Evolutionary conservation across 495 filamentous ascomycete species (phyloP).

Genomic region (Xylaria acuta): DNA sequence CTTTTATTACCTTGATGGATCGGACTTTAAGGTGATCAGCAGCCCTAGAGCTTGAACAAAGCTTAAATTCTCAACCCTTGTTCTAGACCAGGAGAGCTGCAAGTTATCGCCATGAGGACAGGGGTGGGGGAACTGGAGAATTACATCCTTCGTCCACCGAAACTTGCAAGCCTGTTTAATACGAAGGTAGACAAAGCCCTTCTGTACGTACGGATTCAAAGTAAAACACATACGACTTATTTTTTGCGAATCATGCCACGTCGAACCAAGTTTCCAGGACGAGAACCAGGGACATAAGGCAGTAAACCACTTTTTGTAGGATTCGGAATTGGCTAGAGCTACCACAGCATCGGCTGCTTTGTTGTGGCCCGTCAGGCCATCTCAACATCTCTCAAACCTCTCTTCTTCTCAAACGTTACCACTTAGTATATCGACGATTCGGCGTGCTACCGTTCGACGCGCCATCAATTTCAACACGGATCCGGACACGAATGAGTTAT

Average conservation of each 20-base stretch:
- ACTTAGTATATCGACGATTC: background rate
- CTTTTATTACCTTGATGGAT: background rate
- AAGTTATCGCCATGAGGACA: background rate
- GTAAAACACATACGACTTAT: background rate
- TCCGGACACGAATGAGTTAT: background rate
- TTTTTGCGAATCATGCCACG: background rate
- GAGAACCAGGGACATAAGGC: background rate
- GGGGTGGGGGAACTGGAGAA: background rate
- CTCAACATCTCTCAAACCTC: background rate
- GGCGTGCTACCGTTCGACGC: background rate
- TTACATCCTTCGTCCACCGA: background rate
- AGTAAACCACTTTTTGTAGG: conserved; percentile 19
- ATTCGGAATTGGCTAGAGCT: background rate
- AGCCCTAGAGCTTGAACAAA: background rate
- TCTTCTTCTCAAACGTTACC: background rate
- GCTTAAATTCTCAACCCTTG: background rate
- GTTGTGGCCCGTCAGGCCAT: background rate
- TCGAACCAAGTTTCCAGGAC: background rate
- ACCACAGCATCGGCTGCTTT: background rate
- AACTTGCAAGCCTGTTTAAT: too few relatives aligned
- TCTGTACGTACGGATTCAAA: background rate
- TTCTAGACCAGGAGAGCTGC: background rate
- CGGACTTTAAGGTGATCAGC: background rate
- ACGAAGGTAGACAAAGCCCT: too few relatives aligned
- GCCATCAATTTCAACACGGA: background rate